Conservation (phyloP, 2,329 filamentous ascomycete genomes). For the Ceratocystis diversiconidia region DNA sequence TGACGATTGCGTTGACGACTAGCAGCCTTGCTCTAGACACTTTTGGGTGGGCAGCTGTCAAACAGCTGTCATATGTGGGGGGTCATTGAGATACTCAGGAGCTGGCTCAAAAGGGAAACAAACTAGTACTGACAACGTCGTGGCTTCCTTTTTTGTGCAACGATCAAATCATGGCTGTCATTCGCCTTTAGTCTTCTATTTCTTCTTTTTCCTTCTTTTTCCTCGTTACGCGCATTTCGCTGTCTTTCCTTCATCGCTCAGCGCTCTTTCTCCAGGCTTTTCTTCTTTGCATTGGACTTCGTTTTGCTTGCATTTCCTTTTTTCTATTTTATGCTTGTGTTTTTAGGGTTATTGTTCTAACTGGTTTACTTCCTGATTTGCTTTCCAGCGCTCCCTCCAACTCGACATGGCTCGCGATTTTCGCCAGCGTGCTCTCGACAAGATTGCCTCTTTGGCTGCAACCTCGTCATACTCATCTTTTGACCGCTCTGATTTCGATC, state of each 20-base stretch:
- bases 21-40: slow-evolving; percentile 35
- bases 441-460: slow-evolving; percentile 50
- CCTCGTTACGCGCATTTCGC: not conserved
- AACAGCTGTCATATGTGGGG: not conserved
- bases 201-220: not conserved
- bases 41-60: not conserved
- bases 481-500: slow-evolving; percentile 49
- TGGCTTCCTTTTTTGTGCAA: slow-evolving; percentile 7
- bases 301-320: not conserved
- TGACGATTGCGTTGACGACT: slow-evolving; percentile 23
- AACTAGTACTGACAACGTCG: not conserved
- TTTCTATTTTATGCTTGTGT: not conserved
- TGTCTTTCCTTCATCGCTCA: not conserved
- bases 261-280: not conserved
- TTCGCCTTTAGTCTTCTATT: not conserved
- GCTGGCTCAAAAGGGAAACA: slow-evolving; percentile 16
- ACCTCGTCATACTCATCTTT: slow-evolving; percentile 38
- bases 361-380: not conserved
- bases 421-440: slow-evolving; percentile 48
- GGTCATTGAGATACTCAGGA: not conserved
- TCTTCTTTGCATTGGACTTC: not conserved
- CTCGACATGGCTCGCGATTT: slow-evolving; percentile 38
- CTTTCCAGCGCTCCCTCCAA: not conserved
- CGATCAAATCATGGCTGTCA: not conserved
- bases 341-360: not conserved